phyloP scores from a whole-genome alignment of 306 rosid genomes.

The Fragaria vesca region DNA sequence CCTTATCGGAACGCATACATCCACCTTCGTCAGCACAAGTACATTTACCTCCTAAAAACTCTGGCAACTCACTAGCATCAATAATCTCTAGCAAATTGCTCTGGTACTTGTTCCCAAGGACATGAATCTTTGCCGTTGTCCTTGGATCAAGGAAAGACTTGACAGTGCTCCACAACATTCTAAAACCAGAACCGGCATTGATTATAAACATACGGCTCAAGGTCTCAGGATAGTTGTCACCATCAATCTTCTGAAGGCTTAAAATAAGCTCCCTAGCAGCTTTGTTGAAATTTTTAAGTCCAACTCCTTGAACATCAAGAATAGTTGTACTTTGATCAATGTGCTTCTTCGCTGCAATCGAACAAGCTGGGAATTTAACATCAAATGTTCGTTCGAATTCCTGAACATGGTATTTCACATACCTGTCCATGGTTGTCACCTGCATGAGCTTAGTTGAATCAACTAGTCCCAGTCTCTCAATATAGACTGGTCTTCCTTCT shows the following conservation, averaged over 20 bases:
- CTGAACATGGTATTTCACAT: slow-evolving; percentile 11
- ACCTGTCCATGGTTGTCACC: slow-evolving; percentile 10
- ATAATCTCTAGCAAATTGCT: slow-evolving; percentile 2
- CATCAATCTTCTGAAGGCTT: slow-evolving; percentile 6
- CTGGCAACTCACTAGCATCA: slow-evolving; percentile 17
- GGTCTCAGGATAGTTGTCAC: slow-evolving; percentile 11
- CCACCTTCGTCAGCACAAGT: slow-evolving; percentile 19
- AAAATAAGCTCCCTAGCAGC: slow-evolving; percentile 15
- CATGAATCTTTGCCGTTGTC: slow-evolving; percentile 1
- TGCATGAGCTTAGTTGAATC: slow-evolving; percentile 17
- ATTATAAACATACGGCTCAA: slow-evolving; percentile 16
- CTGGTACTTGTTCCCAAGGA: neutral
- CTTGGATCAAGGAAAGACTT: slow-evolving; percentile 9
- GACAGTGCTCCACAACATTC: slow-evolving; percentile 8
- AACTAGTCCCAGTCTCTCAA: slow-evolving; percentile 9
- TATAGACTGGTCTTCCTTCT: slow-evolving; percentile 14
- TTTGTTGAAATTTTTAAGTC: slow-evolving; percentile 14
- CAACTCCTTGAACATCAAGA: slow-evolving; percentile 15
- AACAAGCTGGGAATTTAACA: slow-evolving; percentile 15
- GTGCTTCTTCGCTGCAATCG: slow-evolving; percentile 9
- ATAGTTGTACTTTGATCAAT: slow-evolving; percentile 12
- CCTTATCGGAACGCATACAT: slow-evolving; percentile 21
- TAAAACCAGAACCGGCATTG: slow-evolving; percentile 18
- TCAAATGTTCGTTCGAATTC: slow-evolving; percentile 14
- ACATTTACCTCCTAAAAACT: slow-evolving; percentile 12